phyloP scores from a whole-genome alignment of 208 protist species.

The Phytomonas serpens region DNA sequence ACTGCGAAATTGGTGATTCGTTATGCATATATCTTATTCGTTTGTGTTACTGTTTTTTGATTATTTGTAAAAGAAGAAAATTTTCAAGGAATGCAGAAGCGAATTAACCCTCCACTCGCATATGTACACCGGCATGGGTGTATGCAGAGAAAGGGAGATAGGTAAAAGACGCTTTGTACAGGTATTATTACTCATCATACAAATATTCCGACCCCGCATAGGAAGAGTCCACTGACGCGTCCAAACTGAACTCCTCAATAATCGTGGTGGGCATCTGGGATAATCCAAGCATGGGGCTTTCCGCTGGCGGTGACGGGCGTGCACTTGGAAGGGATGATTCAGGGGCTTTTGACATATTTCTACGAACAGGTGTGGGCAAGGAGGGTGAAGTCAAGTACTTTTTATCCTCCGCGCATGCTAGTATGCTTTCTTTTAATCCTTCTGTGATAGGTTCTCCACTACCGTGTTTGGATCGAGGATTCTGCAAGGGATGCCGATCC shows the following conservation, averaged over 20 bases:
- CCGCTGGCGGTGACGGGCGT: constrained; percentile 9
- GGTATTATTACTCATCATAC: constrained; percentile 19
- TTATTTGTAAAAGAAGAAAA: neutral
- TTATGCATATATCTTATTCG: neutral
- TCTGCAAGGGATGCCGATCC: neutral
- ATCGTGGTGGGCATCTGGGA: constrained; percentile 43
- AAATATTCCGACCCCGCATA: constrained; percentile 35
- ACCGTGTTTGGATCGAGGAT: neutral
- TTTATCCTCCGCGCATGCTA: constrained; percentile 8
- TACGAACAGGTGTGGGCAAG: neutral
- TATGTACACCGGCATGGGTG: neutral
- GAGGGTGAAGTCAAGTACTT: neutral
- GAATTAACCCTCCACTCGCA: neutral
- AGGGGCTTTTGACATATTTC: neutral
- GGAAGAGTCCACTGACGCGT: constrained; percentile 34
- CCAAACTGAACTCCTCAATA: constrained; percentile 55
- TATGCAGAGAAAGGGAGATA: neutral
- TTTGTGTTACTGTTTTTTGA: constrained; percentile 14
- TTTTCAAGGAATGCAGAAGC: neutral
- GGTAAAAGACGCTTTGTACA: neutral
- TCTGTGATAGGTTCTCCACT: neutral
- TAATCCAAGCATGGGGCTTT: constrained; percentile 44
- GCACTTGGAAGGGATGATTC: neutral
- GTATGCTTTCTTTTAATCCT: neutral
- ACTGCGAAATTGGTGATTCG: neutral